These are phyloP conservation scores for Candida ipomoeae DNA, from an alignment of 805 yeast species.

Conservation along the genomic window DNA sequence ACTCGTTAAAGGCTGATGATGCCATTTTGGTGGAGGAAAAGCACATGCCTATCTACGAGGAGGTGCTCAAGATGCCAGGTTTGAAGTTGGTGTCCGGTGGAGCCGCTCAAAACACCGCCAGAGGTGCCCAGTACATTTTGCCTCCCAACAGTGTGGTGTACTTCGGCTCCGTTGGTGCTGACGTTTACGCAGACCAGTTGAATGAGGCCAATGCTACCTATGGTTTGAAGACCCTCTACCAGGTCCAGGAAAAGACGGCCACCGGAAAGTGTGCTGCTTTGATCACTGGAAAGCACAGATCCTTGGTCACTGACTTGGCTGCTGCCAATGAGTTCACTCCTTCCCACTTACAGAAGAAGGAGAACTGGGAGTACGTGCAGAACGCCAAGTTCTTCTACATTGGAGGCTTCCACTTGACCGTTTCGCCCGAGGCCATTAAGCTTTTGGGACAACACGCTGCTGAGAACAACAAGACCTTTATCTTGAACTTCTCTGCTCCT, in stretches of 20 bases:
- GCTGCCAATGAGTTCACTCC: constrained; percentile 98
- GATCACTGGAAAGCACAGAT: constrained; percentile 82
- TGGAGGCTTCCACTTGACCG: constrained; percentile 99
- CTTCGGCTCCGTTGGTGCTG: constrained; percentile 96
- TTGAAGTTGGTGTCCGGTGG: constrained; percentile 92
- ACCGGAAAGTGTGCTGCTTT: constrained; percentile 99
- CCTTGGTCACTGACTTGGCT: constrained; percentile 91
- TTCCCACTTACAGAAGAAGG: constrained; percentile 79
- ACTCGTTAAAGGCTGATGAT: constrained; percentile 83
- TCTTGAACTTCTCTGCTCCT: constrained; percentile 92
- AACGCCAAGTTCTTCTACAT: constrained; percentile 80
- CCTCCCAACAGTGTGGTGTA: constrained; percentile 81
- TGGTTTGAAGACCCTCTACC: constrained; percentile 84
- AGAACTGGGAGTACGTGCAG: constrained; percentile 85
- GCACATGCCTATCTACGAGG: constrained; percentile 83
- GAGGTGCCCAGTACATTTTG: constrained; percentile 93
- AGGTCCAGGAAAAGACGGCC: constrained; percentile 67
- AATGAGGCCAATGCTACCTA: constrained; percentile 78
- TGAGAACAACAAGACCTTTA: constrained; percentile 68
- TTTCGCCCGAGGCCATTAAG: constrained; percentile 89
- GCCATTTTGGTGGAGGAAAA: constrained; percentile 84
- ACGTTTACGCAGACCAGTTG: constrained; percentile 77
- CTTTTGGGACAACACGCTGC: constrained; percentile 92
- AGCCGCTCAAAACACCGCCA: constrained; percentile 98
- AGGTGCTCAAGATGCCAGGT: constrained; percentile 57